Percentiles rank a stretch among this genome's conserved stretches.
Conservation (phyloP, 2,329 filamentous ascomycete genomes). For the Fusarium mundagurra region DNA sequence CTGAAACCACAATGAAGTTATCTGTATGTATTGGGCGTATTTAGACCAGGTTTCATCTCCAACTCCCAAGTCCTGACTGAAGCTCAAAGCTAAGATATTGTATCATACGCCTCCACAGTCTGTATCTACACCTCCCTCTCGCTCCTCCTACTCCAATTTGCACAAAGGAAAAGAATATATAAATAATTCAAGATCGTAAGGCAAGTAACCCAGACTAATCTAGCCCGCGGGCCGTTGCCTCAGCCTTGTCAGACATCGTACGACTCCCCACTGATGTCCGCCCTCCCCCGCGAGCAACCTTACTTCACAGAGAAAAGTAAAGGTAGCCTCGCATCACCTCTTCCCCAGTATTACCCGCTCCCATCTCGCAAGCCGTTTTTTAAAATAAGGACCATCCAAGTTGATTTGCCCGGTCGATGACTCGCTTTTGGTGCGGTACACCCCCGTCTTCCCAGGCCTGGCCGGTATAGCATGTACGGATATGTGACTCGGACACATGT, state of each 20-base stretch:
- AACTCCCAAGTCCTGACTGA: slow-evolving; percentile 17
- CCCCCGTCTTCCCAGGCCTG: slow-evolving; percentile 30
- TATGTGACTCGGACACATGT: slow-evolving; percentile 12
- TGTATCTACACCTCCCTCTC: slow-evolving; percentile 34
- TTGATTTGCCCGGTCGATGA: slow-evolving; percentile 25
- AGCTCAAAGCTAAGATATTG: slow-evolving; percentile 19
- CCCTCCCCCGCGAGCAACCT: slow-evolving; percentile 34
- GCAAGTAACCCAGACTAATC: slow-evolving; percentile 8
- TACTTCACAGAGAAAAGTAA: slow-evolving; percentile 33
- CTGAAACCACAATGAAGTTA: slow-evolving; percentile 3
- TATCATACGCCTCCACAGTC: slow-evolving; percentile 33
- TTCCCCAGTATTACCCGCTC: slow-evolving; percentile 45
- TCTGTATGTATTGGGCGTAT: slow-evolving; percentile 30
- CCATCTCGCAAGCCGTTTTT: slow-evolving; percentile 27
- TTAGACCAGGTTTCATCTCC: slow-evolving; percentile 18
- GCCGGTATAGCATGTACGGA: slow-evolving; percentile 5
- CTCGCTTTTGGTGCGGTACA: slow-evolving; percentile 36
- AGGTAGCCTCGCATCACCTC: slow-evolving; percentile 42
- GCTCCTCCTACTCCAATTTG: slow-evolving; percentile 18
- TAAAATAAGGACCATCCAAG: slow-evolving; percentile 24
- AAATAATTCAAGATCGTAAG: slow-evolving; percentile 20
- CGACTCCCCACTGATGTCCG: slow-evolving; percentile 43
- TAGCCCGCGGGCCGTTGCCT: slow-evolving; percentile 39
- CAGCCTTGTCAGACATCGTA: slow-evolving; percentile 44
- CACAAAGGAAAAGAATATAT: slow-evolving; percentile 42